Conservation (phyloP, 2,329 filamentous ascomycete genomes). For the Dothidotthia symphoricarpi region DNA sequence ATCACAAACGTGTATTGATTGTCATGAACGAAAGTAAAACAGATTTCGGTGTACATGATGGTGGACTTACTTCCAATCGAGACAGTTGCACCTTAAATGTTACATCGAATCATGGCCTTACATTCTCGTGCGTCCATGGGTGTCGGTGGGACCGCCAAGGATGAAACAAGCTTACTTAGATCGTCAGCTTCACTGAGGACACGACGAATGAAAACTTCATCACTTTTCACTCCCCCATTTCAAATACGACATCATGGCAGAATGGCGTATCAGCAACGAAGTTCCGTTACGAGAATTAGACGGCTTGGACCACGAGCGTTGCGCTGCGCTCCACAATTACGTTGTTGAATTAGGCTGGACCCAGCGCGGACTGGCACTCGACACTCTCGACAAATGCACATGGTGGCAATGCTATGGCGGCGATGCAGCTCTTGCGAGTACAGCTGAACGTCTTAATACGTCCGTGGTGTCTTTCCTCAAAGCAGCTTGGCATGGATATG, state of each 20-base stretch:
- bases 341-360: constrained; percentile 10
- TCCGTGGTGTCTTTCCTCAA: constrained; percentile 12
- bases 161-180: no score
- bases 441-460: constrained; percentile 5
- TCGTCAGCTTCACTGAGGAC: no score
- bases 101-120: no score
- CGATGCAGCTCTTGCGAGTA: constrained; percentile 11
- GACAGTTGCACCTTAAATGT: no score
- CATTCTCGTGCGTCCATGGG: no score
- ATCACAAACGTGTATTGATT: no score
- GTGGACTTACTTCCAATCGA: no score
- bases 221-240: no score
- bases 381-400: constrained; percentile 10
- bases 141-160: no score
- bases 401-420: constrained; percentile 12
- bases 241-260: constrained; percentile 6
- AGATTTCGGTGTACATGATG: no score
- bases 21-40: no score
- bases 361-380: constrained; percentile 7
- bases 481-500: constrained; percentile 12
- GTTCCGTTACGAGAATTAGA: constrained; percentile 2
- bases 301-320: constrained; percentile 8
- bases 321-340: constrained; percentile 9
- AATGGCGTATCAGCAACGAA: constrained; percentile 6
- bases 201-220: no score